Evolutionary conservation across 495 filamentous ascomycete genomes (phyloP).

Genomic region (Neurospora sp.): DNA sequence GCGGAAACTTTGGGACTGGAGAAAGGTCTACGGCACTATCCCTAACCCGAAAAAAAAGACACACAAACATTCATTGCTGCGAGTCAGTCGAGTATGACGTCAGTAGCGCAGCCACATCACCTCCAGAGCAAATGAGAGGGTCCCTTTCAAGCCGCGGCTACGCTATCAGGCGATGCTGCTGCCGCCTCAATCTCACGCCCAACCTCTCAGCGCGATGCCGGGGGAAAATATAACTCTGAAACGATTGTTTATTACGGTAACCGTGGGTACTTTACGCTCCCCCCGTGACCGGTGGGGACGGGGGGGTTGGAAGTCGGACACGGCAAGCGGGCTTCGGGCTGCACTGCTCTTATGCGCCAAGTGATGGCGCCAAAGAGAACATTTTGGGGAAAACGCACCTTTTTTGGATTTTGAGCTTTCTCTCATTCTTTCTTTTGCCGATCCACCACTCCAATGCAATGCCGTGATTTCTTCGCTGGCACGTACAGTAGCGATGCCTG

Average conservation of each 20-base stretch:
- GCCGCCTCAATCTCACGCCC: background rate
- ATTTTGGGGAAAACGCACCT: background rate
- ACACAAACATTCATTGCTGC: background rate
- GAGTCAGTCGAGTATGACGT: slow-evolving; percentile 3
- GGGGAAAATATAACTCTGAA: background rate
- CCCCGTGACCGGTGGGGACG: background rate
- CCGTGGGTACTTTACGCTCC: background rate
- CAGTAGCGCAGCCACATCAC: background rate
- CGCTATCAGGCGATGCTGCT: background rate
- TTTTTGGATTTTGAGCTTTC: background rate
- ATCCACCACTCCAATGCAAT: background rate
- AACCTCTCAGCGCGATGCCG: background rate
- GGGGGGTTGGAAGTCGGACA: background rate
- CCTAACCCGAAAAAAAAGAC: background rate
- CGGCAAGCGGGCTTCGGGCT: background rate
- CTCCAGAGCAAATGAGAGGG: background rate
- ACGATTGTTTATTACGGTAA: background rate
- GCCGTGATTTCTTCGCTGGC: background rate
- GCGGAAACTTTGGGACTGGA: background rate
- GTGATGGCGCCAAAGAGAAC: background rate
- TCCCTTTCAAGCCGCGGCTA: background rate
- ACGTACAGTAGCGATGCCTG: background rate
- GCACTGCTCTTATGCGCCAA: background rate
- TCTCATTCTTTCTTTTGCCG: background rate
- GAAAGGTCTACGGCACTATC: background rate